Evolutionary conservation across 1,139 yeast species (phyloP), one percentile per base, ranked within the genome.

Genomic region (Debaryomyces subglobosus): DNA sequence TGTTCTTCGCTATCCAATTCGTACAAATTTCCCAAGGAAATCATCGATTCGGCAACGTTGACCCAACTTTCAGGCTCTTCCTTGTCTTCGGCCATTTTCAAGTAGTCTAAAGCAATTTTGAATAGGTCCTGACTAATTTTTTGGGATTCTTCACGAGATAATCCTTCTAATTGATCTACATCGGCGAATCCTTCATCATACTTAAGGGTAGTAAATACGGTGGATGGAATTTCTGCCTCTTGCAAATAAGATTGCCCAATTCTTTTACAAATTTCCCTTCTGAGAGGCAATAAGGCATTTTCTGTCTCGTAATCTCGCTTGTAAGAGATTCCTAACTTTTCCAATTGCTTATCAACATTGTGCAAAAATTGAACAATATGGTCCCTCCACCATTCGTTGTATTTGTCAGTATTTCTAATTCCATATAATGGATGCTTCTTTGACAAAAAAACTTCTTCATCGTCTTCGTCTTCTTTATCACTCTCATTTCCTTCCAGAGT

Each of bases 61-160:
- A 85, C 96, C 87, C 94, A 86, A 7, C 86, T 75, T 50, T 85
- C 86, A 0, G 96, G 96, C 34, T 86, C 89, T 45, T 85, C 89
- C 27, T 82, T 83, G 46, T 84, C 82, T 63, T 85, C 82, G 0
- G 91, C 86, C 50, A 72, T 68, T 49, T 74, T 68, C 48, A 89
- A 71, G 57, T 80, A 78, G 36, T 73, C 69, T 34, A 89, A 68
- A 0, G 96, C 96, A 24, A 67, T 67, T n/a, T 66, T 58, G 23
- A 85, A 78, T 45, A 78, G 67, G 3, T 72, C 68, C 43, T 79
- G 71, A 1, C 90, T 86, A 36, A 72, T 68, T 30, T 63, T 60
- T 50, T 79, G 83, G 0, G 87, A 81, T 9, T 72, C 69, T 18
- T 70, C 64, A 3, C 72, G 66, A 15, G 68, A 59, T 33, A 73